These are phyloP conservation scores for Kondoa malvinella DNA, from an alignment of 768 basidiomycete species.

Conservation along the genomic window DNA sequence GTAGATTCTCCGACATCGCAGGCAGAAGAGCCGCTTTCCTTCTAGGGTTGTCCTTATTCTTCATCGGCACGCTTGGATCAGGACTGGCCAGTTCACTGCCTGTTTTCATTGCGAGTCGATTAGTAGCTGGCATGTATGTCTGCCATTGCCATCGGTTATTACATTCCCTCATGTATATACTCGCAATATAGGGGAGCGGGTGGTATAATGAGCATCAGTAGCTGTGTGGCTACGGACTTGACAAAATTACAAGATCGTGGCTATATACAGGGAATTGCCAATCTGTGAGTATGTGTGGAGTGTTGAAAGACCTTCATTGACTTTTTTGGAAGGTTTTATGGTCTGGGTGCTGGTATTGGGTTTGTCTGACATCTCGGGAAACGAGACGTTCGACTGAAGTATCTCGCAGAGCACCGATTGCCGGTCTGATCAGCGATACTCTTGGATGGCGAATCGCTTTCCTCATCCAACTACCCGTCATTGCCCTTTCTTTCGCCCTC, in stretches of 20 bases:
- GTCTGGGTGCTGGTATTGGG: conserved; percentile 43
- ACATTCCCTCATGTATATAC: no score
- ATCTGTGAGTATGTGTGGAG: conserved; percentile 13
- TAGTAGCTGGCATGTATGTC: conserved; percentile 73
- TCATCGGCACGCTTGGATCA: conserved; percentile 67
- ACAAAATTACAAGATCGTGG: conserved; percentile 38
- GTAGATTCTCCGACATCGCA: conserved; percentile 32
- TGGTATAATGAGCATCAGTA: conserved; percentile 38
- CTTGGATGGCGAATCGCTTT: conserved; percentile 47
- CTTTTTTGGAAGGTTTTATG: conserved; percentile 39
- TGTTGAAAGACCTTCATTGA: not conserved
- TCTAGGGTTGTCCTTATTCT: conserved; percentile 64
- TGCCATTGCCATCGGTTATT: no score
- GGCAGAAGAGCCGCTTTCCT: conserved; percentile 69
- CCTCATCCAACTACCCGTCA: conserved; percentile 58
- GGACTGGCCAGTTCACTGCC: conserved; percentile 77
- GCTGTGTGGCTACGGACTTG: conserved; percentile 64
- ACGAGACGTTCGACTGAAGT: not conserved
- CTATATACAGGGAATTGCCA: conserved; percentile 67
- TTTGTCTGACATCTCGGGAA: not conserved
- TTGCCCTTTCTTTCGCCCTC: conserved; percentile 52
- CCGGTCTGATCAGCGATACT: conserved; percentile 34
- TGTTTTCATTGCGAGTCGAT: conserved; percentile 57
- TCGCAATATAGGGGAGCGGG: conserved; percentile 51
- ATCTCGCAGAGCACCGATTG: not conserved